Conservation (phyloP, 371 early-diverging fungal species). For the Nematocida minor region DNA sequence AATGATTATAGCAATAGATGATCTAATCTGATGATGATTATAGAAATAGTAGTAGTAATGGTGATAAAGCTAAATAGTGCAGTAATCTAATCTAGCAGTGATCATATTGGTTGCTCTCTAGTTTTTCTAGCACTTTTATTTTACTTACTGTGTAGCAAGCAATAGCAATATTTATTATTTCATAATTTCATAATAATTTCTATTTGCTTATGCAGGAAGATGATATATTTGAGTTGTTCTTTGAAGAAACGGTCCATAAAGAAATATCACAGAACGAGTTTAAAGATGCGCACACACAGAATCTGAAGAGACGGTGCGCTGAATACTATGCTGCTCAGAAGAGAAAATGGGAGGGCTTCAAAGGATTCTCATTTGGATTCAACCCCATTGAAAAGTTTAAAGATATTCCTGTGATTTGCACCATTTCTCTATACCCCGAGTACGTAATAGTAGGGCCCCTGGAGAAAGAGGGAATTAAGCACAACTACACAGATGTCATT, state of each 20-base stretch:
- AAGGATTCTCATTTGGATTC: conserved; percentile 21
- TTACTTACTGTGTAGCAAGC: no score
- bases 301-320: conserved; percentile 28
- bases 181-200: conserved; percentile 42
- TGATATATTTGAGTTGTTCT: neutral
- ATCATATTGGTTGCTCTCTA: no score
- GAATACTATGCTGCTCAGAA: conserved; percentile 43
- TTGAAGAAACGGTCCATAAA: conserved; percentile 30
- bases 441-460: conserved; percentile 35
- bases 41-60: no score
- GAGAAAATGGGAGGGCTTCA: conserved; percentile 34
- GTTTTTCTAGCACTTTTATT: no score
- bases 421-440: conserved; percentile 39
- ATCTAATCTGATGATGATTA: no score
- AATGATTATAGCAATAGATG: no score
- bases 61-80: no score
- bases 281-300: conserved; percentile 34
- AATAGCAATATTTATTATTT: neutral
- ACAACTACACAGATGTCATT: conserved; percentile 39
- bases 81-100: no score
- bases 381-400: conserved; percentile 51
- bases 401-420: conserved; percentile 35
- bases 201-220: conserved; percentile 28
- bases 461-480: conserved; percentile 46
- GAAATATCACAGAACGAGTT: conserved; percentile 31